A percentile compares a stretch with the other conserved stretches of the same genome.
Evolutionary conservation across 331 rosid genomes (phyloP).

Genomic region (Erythrophleum ivorense): DNA sequence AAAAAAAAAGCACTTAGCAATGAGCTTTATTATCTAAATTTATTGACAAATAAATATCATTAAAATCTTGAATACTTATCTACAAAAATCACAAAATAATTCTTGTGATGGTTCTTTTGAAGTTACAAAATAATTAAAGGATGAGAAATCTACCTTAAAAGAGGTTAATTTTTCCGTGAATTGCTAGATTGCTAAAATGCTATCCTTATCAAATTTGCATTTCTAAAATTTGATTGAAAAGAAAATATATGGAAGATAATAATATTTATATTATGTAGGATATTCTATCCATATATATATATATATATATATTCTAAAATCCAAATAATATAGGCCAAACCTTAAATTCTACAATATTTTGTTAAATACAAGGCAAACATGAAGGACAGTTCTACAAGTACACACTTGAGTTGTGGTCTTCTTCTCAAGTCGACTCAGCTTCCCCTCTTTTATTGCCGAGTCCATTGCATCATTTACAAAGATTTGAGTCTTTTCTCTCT

Average conservation of each 20-base stretch:
- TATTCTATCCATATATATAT: slow-evolving; percentile 7
- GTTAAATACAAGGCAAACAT: background rate
- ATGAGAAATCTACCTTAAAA: no score
- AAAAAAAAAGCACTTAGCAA: background rate
- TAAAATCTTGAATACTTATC: background rate
- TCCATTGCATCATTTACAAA: slow-evolving; percentile 58
- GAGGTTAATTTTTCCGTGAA: no score
- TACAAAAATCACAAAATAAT: no score
- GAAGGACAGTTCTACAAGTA: background rate
- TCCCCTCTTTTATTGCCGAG: slow-evolving; percentile 71
- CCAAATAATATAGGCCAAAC: background rate
- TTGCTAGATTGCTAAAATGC: background rate
- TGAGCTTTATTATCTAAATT: background rate
- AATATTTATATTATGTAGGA: background rate
- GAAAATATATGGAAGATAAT: no score
- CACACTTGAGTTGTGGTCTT: background rate
- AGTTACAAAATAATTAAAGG: no score
- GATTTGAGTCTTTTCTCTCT: slow-evolving; percentile 36
- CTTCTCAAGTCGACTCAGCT: slow-evolving; percentile 51
- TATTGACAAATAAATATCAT: background rate
- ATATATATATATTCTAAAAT: no score
- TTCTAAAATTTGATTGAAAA: background rate
- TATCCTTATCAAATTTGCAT: no score
- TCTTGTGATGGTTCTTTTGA: no score
- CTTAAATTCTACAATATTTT: no score